A percentile compares a stretch with the other conserved stretches of the same genome.
phyloP scores from a whole-genome alignment of 192 early-diverging fungal genomes.

The Rhizophagus clarus region DNA sequence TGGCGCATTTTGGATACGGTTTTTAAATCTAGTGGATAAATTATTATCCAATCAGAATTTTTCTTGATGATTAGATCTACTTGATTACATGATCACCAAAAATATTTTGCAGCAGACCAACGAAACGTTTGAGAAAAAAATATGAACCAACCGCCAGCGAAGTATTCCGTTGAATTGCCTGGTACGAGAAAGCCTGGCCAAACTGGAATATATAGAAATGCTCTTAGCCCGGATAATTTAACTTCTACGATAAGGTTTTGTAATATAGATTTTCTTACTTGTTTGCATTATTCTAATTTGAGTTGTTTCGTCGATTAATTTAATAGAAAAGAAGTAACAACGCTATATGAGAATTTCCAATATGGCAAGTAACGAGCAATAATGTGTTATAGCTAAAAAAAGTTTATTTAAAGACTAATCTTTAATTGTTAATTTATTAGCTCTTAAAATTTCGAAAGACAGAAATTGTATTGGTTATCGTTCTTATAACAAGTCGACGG shows the following conservation, averaged over 20 bases:
- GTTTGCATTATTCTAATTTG: background rate
- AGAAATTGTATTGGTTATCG: conserved; percentile 69
- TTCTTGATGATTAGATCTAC: no score
- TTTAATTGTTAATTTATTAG: conserved; percentile 33
- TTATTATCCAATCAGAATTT: no score
- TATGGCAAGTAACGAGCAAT: conserved; percentile 17
- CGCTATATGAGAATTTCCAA: conserved; percentile 41
- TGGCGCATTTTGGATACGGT: no score
- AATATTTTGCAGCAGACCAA: no score
- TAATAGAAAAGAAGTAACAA: conserved; percentile 29
- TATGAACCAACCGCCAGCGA: background rate
- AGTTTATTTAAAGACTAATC: background rate
- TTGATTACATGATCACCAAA: no score
- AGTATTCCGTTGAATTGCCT: conserved; percentile 46
- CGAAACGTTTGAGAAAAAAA: background rate
- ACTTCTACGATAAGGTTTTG: background rate
- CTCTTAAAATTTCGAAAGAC: conserved; percentile 54
- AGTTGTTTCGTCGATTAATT: background rate
- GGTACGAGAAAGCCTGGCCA: conserved; percentile 51
- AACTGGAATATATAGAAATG: conserved; percentile 50
- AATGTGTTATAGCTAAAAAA: no score
- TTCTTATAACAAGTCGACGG: conserved; percentile 56
- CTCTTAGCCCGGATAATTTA: conserved; percentile 26
- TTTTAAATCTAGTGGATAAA: no score
- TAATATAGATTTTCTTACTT: background rate